Base-by-base conservation (phyloP, 306 rosid genomes). In the Trifolium fragiferum region DNA sequence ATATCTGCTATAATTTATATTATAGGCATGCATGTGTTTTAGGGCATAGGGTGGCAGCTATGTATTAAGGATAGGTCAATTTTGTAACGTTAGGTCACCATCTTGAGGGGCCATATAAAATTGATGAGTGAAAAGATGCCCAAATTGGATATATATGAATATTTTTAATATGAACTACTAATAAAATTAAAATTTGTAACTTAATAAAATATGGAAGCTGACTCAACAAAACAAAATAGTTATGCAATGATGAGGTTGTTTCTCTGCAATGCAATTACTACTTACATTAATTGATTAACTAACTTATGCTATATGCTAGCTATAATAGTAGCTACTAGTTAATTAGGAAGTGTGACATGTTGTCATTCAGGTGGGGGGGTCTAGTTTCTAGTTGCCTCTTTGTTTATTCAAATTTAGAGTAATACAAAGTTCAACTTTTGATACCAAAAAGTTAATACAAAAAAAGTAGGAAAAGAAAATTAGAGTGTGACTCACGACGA, bases 401-500 rank as follows among this genome's bases (percentile, higher is more conserved):
- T 62, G 68, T 62, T 69, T 30, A 30, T 41, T 80, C 68, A 61
- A 35, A 69, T 19, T 75, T 47, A 16, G 60, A 32, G 61, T 51
- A 21, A 62, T 69, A 70, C 74, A 69, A 50, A 69, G 49, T 50
- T 50, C 19, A 7, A 69, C 62, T 69, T 60, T 46, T 63, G 66
- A 44, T 19, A 10, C 14, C 40, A 47, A 47, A 62, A 62, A 53
- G 66, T 18, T 51, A 37, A 74, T 16, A 13, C 37, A 41, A 71
- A 13, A 15, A 60, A 13, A 35, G 25, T 57, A 27, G 8, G 20
- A 43, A 54, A 25, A 38, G 16, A 47, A 46, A 12, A 12, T 16
- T 50, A 68, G 59, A 74, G 67, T 46, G 75, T 67, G 74, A 84
- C 99, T 86, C 67, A 94, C 99, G 98, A 76, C 89, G 93, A 81